Evolutionary conservation across 2,329 filamentous ascomycete species (phyloP), one percentile per base, ranked within the genome.

Genomic region (Penicillium janthinellum): DNA sequence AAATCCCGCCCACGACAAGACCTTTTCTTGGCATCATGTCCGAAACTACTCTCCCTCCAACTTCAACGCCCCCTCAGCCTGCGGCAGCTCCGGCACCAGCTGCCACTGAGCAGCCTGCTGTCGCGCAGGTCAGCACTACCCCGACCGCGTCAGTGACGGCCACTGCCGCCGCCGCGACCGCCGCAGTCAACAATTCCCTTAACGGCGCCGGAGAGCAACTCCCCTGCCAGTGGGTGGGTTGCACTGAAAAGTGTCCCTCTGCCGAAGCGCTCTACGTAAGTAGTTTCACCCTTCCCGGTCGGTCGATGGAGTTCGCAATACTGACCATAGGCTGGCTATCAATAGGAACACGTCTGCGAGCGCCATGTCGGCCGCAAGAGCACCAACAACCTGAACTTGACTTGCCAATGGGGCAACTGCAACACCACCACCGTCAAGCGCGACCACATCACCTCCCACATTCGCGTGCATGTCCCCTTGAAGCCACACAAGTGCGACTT

Each of bases 401-500:
- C 92, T 56, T 99, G 95, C 80, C 91, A 96, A 76, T 99, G 95
- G 95, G 95, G 93, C 70, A 90, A 89, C 65, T 99, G 95, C 82
- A 88, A 92, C 64, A 98, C 94, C 22, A 97, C 93, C 50, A 98
- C 94, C 2, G 94, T 98, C 76, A 98, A 99, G 85, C 92, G 95
- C 71, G 95, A 98, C 73, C 95, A 99, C 81, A 99, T 99, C 79
- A 99, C 95, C 53, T 98, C 95, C 53, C 95, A 99, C 79, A 97
- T 99, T 71, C 91, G 95, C 66, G 95, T 98, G 56, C 95, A 99
- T 77, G 94, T 99, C n/a, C 95, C 95, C 0, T 83, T 99, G 62
- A 99, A 99, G 84, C 95, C 95, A 67, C 95, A 99, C 83, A 98
- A 97, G 80, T 99, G 95, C 78, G 93, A 97, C 75, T 96, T 97